These are phyloP conservation scores for Xylariales sp. DNA, from an alignment of 2,329 filamentous ascomycete genomes.

Conservation along the genomic window DNA sequence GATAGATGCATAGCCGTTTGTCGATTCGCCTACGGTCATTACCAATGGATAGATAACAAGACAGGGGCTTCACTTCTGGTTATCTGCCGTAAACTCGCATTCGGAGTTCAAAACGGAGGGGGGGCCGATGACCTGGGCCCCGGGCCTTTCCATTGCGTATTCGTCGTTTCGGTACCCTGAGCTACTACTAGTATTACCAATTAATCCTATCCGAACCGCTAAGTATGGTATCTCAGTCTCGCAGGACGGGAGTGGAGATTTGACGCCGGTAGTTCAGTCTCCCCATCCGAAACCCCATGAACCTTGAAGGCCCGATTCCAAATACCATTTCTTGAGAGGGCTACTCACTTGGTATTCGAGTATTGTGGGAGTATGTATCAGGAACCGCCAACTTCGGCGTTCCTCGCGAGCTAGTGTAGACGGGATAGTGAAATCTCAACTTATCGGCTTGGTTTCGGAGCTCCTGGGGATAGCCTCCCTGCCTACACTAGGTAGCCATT, in stretches of 20 bases:
- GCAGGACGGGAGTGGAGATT: constrained; percentile 25
- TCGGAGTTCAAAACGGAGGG: neutral
- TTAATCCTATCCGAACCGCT: neutral
- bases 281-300: constrained; percentile 6
- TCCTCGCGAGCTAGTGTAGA: neutral
- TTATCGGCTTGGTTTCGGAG: neutral
- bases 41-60: neutral
- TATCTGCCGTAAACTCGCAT: constrained; percentile 5
- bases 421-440: neutral
- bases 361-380: too few relatives aligned
- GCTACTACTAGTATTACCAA: neutral
- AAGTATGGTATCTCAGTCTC: constrained; percentile 4
- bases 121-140: constrained; percentile 1
- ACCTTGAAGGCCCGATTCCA: constrained; percentile 23
- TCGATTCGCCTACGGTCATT: neutral
- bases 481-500: neutral
- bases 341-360: neutral
- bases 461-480: neutral
- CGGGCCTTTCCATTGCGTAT: constrained; percentile 21
- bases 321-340: constrained; percentile 3
- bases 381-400: neutral
- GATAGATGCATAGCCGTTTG: neutral
- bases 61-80: neutral
- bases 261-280: constrained; percentile 33
- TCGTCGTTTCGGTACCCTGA: constrained; percentile 7